Conservation (phyloP, 129 eudicot genomes). For the Heracleum sosnowskyi region DNA sequence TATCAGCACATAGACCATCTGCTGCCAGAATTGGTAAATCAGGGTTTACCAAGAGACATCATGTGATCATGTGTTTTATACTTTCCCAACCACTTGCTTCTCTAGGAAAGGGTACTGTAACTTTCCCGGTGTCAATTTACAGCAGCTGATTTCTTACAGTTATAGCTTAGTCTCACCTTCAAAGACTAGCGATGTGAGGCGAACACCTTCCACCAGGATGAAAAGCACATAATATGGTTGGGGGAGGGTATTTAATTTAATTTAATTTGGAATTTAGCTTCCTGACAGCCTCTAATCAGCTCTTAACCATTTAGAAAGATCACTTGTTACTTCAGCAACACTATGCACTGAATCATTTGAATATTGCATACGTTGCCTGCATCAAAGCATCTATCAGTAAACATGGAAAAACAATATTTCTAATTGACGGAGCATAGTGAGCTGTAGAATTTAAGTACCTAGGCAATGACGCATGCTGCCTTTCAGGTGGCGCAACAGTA, state of each 20-base stretch:
- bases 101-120: background rate
- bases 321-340: slow-evolving; percentile 58
- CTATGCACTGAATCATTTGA: slow-evolving; percentile 59
- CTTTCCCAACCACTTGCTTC: background rate
- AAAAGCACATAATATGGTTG: background rate
- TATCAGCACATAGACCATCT: background rate
- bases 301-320: slow-evolving; percentile 35
- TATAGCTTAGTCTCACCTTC: background rate
- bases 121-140: slow-evolving; percentile 3
- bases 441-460: slow-evolving; percentile 34
- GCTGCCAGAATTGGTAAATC: background rate
- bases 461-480: slow-evolving; percentile 87
- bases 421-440: background rate
- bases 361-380: slow-evolving; percentile 78
- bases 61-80: background rate
- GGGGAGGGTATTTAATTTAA: background rate
- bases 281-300: background rate
- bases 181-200: background rate
- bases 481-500: slow-evolving; percentile 64
- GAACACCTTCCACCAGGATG: background rate
- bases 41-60: background rate
- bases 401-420: slow-evolving; percentile 3
- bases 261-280: background rate
- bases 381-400: slow-evolving; percentile 14
- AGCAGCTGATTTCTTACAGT: background rate